Evolutionary conservation across 192 early-diverging fungal genomes (phyloP).

Genomic region (Pilaira anomala): DNA sequence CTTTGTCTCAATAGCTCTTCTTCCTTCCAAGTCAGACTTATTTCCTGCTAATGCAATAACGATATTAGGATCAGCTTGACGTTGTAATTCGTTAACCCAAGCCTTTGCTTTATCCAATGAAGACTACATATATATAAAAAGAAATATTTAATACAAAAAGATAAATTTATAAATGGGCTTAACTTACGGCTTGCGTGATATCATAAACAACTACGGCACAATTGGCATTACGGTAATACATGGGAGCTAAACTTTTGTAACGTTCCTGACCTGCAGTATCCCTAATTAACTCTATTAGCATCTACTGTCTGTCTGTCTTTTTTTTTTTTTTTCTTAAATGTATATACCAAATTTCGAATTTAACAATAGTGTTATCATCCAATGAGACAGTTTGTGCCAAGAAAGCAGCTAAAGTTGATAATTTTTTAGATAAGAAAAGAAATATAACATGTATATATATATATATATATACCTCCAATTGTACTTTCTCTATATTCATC

Average conservation of each 20-base stretch:
- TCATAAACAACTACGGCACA: constrained; percentile 73
- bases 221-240: constrained; percentile 73
- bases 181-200: constrained; percentile 66
- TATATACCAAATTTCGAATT: constrained; percentile 87
- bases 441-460: not conserved
- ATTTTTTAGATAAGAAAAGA: not conserved
- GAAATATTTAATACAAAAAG: not conserved
- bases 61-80: constrained; percentile 67
- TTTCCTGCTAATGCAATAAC: constrained; percentile 70
- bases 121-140: constrained; percentile 31
- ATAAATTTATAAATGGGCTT: too few relatives aligned
- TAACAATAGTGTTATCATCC: constrained; percentile 85
- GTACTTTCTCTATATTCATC: constrained; percentile 92
- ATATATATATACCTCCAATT: constrained; percentile 62
- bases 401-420: constrained; percentile 51
- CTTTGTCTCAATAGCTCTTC: constrained; percentile 67
- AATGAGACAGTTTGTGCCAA: constrained; percentile 79
- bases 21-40: constrained; percentile 59
- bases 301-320: not conserved
- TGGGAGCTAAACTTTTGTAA: constrained; percentile 71
- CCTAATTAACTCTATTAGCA: constrained; percentile 32
- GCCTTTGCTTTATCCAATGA: constrained; percentile 67
- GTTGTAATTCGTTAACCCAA: constrained; percentile 70
- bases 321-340: not conserved
- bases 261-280: constrained; percentile 74